These are phyloP conservation scores for Blastobotrys robertii DNA, from an alignment of 805 yeast species.

Conservation along the genomic window DNA sequence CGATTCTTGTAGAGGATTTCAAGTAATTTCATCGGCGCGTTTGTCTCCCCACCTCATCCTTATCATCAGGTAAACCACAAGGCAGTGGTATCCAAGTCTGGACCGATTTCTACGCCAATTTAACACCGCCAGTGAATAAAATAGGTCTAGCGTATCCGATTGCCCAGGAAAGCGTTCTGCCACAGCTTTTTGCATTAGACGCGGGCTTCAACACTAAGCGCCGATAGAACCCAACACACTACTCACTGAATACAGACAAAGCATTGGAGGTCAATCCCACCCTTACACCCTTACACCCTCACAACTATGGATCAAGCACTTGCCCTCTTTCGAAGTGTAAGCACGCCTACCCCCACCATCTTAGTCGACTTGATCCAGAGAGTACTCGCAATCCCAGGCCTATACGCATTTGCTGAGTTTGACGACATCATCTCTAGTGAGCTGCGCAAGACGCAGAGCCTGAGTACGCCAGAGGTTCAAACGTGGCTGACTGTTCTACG, in stretches of 20 bases:
- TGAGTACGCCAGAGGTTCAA: neutral
- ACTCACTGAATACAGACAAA: no score
- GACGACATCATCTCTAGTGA: conserved; percentile 1
- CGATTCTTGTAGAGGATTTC: conserved; percentile 1
- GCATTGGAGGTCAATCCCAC: neutral
- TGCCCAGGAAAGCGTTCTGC: no score
- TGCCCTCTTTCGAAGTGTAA: neutral
- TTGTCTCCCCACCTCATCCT: neutral
- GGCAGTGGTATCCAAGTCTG: no score
- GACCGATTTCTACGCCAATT: neutral
- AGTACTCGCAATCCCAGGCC: conserved; percentile 1
- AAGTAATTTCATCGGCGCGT: neutral
- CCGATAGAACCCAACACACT: no score
- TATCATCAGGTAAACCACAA: no score
- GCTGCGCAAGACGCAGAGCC: neutral
- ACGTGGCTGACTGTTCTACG: conserved; percentile 10
- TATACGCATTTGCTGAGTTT: conserved; percentile 7
- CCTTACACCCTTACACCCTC: neutral
- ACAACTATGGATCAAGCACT: conserved; percentile 7
- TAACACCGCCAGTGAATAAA: neutral
- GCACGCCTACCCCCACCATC: neutral
- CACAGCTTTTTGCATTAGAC: no score
- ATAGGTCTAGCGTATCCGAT: no score
- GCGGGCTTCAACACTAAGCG: no score
- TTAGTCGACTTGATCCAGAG: conserved; percentile 3